Base-by-base conservation (phyloP, 164 flowering plant species). In the Sedum album region DNA sequence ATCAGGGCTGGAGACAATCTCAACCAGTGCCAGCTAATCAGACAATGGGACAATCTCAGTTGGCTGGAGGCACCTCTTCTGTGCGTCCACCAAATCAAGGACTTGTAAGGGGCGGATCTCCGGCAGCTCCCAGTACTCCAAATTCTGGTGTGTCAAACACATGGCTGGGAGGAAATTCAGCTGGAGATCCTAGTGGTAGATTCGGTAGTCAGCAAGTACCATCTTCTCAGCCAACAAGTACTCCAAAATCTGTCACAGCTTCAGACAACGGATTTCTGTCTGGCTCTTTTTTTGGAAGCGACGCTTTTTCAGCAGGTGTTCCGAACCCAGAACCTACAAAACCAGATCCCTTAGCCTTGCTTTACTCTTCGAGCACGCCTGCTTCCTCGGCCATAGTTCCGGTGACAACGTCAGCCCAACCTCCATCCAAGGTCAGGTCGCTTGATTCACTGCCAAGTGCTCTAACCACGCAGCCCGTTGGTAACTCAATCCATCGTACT, bases 211-310 rank as follows among this genome's bases (percentile, higher is more conserved):
- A 84, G 25, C 74, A 82, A 36, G 38, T 77, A 51, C 77, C 81
- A 20, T 60, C 83, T 53, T 67, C 78, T 63, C 85, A 77, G 68
- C 70, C 78, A 13, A 68, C 71, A 48, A 65, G 69, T 70, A 82
- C 80, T 75, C 75, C 88, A 26, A 87, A 79, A 76, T 70, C 81
- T 68, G 39, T 63, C 41, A 69, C 70, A 41, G 78, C 65, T 68
- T 77, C 92, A 74, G 96, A 90, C 71, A 88, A 89, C 82, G 96
- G 93, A 6, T 75, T 78, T 76, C 74, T 83, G 64, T 76, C 86
- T 21, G 79, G 79, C 68, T 76, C 91, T 31, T 57, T 66, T 61
- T 87, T 86, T 79, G 94, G 91, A 48, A 83, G 80, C 65, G 93
- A 86, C 73, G 72, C 80, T 38, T 89, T 90, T 71, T 85, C 94